Evolutionary conservation across 345 rosid genomes (phyloP), one percentile per base, ranked within the genome.

Genomic region (Lenwebbia sp.): DNA sequence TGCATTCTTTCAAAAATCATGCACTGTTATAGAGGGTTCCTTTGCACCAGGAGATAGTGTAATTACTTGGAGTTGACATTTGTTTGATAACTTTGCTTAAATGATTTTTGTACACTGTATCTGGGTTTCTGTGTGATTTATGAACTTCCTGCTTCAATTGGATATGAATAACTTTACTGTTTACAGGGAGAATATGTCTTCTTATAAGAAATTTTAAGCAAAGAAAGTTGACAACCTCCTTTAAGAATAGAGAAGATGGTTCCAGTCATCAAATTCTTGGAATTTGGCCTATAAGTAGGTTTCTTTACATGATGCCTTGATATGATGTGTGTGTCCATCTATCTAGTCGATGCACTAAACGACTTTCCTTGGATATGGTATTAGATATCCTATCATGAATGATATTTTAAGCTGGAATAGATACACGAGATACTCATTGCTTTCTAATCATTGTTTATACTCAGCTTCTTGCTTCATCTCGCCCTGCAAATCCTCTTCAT

Each of bases 381-480:
- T 19, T 70, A 33, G 9, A 9, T 70, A 70, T 70, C 44, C 41
- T 33, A 40, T 33, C 25, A 19, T 33, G 78, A 33, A 17, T 19
- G 78, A 70, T 70, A 70, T 37, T 70, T 70, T 70, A 33, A 33
- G 7, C 78, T 70, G 78, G 47, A 70, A 70, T 33, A 33, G 78
- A 40, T 4, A 33, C 44, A 33, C 25, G 3, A 1, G 26, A 25
- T 82, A 13, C 54, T 70, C 13, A 33, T 70, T 70, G 6, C 78
- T 70, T 70, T 37, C 12, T 47, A 19, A 41, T 50, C 13, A n/a
- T 58, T 40, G 14, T 85, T 41, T 30, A 53, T 82, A 47, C 78
- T 81, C 93, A 96, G 99, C 93, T 96, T 89, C 86, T 96, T 90
- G 90, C 85, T 88, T 88, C 93, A 7, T 88, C 93, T 26, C 90